phyloP scores from a whole-genome alignment of 169 alveolate species.

The Cryptosporidium parvum region DNA sequence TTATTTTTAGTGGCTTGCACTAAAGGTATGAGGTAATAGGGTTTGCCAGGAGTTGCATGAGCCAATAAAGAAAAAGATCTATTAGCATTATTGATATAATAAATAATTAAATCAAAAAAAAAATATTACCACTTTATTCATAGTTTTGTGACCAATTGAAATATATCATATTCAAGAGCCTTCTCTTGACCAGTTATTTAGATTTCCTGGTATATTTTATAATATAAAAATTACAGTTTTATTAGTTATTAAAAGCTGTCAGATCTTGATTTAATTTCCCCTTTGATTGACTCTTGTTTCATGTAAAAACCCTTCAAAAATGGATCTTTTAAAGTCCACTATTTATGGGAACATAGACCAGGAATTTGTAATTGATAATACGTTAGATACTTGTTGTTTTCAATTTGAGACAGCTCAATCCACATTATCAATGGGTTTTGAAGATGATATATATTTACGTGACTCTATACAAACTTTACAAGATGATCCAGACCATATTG shows the following conservation, averaged over 20 bases:
- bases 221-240: too few relatives aligned
- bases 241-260: background rate
- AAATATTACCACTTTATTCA: too few relatives aligned
- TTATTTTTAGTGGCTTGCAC: background rate
- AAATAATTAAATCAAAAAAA: background rate
- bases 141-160: background rate
- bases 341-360: background rate
- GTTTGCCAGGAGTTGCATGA: background rate
- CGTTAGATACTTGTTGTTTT: background rate
- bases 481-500: background rate
- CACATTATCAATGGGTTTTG: background rate
- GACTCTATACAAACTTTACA: background rate
- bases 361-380: background rate
- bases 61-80: background rate
- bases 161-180: background rate
- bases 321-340: background rate
- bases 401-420: background rate
- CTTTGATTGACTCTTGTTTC: too few relatives aligned
- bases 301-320: background rate
- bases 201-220: background rate
- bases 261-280: background rate
- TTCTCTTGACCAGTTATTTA: too few relatives aligned
- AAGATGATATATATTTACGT: background rate
- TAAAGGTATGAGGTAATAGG: background rate
- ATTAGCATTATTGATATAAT: too few relatives aligned